A percentile compares a stretch with the other conserved stretches of the same genome.
Evolutionary conservation across 176 grass and related monocot genomes (phyloP).

Genomic region (Puya raimondii): DNA sequence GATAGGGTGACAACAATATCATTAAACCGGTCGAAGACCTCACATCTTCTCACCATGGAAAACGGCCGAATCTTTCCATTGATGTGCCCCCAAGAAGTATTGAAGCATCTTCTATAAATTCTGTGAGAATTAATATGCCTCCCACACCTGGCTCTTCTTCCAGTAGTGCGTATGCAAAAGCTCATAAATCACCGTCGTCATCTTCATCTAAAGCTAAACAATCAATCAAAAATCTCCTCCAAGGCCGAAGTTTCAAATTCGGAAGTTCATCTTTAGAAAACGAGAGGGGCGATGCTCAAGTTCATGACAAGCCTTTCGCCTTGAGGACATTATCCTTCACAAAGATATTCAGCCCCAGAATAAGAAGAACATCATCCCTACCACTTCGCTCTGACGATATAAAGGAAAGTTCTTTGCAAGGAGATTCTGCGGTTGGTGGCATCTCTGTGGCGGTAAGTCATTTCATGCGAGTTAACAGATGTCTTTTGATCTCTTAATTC

Average conservation of each 20-base stretch:
- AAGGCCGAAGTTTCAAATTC: slow-evolving; percentile 54
- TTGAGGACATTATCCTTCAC: slow-evolving; percentile 36
- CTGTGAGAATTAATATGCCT: slow-evolving; percentile 16
- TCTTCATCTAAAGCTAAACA: slow-evolving; percentile 43
- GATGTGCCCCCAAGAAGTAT: slow-evolving; percentile 41
- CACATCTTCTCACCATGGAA: slow-evolving; percentile 5
- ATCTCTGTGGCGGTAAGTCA: slow-evolving; percentile 24
- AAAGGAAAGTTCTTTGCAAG: slow-evolving; percentile 8
- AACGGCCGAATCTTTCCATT: slow-evolving; percentile 47
- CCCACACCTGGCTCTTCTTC: slow-evolving; percentile 22
- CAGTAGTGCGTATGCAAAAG: slow-evolving; percentile 3
- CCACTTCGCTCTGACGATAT: slow-evolving; percentile 14
- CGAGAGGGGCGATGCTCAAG: slow-evolving; percentile 14
- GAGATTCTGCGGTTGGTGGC: not conserved
- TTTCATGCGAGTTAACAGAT: not conserved
- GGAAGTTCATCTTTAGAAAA: slow-evolving; percentile 5
- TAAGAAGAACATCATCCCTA: slow-evolving; percentile 45
- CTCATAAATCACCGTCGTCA: slow-evolving; percentile 24
- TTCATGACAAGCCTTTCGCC: slow-evolving; percentile 26
- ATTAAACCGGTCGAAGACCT: slow-evolving; percentile 1
- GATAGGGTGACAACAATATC: slow-evolving; percentile 9
- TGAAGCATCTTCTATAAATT: slow-evolving; percentile 9
- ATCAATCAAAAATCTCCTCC: slow-evolving; percentile 43
- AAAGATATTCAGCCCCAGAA: slow-evolving; percentile 40
- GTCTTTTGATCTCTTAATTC: not conserved